phyloP scores from a whole-genome alignment of 208 protist species.

The Leishmania gerbilli region DNA sequence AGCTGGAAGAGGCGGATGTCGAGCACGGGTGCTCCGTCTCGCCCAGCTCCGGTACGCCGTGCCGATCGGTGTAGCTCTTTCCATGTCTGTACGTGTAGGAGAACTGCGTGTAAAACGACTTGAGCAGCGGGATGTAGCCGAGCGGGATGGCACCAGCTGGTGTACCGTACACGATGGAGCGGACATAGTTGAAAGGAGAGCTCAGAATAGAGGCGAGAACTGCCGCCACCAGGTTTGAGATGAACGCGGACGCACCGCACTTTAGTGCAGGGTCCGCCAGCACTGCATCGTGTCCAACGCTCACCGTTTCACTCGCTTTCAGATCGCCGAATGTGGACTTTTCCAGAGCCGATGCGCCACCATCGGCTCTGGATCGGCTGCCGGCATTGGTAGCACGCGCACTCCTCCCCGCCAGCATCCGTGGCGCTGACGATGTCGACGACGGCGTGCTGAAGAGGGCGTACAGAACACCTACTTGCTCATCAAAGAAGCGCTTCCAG shows the following conservation, averaged over 20 bases:
- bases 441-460: not conserved
- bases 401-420: not conserved
- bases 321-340: too few species aligned
- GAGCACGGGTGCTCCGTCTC: conserved; percentile 32
- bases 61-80: conserved; percentile 60
- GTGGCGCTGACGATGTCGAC: not conserved
- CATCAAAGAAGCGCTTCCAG: conserved; percentile 51
- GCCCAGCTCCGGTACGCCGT: conserved; percentile 30
- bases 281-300: not conserved
- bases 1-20: not conserved
- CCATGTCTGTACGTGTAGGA: conserved; percentile 72
- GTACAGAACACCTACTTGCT: conserved; percentile 17
- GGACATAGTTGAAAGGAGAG: conserved; percentile 90
- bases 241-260: conserved; percentile 53
- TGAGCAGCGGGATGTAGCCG: conserved; percentile 59
- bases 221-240: conserved; percentile 82
- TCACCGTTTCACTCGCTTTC: not conserved
- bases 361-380: not conserved
- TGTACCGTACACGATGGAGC: conserved; percentile 84
- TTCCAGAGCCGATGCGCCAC: not conserved
- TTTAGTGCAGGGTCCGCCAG: not conserved
- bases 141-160: conserved; percentile 71
- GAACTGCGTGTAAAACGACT: conserved; percentile 78
- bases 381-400: not conserved
- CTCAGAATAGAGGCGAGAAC: conserved; percentile 79